Conservation (phyloP, 108 stramenopile genomes). For the Fragilariopsis cylindrus region DNA sequence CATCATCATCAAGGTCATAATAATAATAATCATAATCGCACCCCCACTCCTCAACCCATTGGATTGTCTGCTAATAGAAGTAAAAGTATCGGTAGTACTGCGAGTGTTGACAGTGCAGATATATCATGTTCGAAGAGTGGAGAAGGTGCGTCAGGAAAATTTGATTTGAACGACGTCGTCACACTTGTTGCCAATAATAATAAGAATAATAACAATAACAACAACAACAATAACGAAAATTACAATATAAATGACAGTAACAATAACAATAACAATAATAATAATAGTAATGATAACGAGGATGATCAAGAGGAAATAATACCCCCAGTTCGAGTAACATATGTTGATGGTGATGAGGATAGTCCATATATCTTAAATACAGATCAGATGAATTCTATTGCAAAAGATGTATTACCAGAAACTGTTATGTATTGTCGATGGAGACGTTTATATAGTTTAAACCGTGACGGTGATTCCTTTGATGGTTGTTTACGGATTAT, state of each 20-base stretch:
- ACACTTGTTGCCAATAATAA: background rate
- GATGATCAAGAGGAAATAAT: slow-evolving; percentile 29
- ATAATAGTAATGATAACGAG: slow-evolving; percentile 9
- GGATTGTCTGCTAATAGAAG: no score
- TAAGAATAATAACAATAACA: background rate
- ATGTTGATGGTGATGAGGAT: slow-evolving; percentile 9
- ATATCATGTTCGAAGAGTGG: slow-evolving; percentile 24
- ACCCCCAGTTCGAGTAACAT: slow-evolving; percentile 21
- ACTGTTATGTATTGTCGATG: slow-evolving; percentile 72
- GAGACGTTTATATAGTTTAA: slow-evolving; percentile 77
- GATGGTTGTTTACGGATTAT: slow-evolving; percentile 69
- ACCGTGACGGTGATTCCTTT: slow-evolving; percentile 86
- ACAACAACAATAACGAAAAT: background rate
- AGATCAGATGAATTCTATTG: slow-evolving; percentile 53
- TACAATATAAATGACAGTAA: background rate
- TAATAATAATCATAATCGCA: background rate
- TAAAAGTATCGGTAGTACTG: no score
- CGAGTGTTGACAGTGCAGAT: background rate
- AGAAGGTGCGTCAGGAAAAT: slow-evolving; percentile 41
- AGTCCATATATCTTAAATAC: slow-evolving; percentile 38
- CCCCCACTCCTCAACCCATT: background rate
- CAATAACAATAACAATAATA: background rate
- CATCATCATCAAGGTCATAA: background rate
- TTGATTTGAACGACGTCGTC: slow-evolving; percentile 16
- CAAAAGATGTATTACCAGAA: slow-evolving; percentile 55